Conservation (phyloP, 2,329 filamentous ascomycete species). For the Epichloe gansuensis region DNA sequence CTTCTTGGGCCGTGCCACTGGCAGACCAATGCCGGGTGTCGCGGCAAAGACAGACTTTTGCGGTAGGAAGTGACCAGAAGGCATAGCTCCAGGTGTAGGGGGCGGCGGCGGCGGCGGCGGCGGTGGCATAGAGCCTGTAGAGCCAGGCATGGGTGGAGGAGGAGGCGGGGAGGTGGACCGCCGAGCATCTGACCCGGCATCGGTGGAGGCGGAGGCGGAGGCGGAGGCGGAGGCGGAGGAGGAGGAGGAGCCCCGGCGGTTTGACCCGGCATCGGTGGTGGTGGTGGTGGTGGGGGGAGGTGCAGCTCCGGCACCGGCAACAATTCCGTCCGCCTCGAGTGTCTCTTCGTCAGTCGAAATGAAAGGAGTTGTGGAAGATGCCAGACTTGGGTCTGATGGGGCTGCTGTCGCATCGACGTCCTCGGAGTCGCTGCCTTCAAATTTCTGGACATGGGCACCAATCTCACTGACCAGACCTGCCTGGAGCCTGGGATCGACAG, state of each 20-base stretch:
- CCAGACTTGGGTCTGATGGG: constrained; percentile 62
- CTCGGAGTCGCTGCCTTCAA: constrained; percentile 63
- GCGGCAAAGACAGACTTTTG: constrained; percentile 45
- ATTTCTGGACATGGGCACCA: constrained; percentile 59
- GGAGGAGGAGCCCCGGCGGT: constrained; percentile 20
- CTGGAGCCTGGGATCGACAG: constrained; percentile 51
- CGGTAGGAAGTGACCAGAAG: constrained; percentile 63
- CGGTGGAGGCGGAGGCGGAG: constrained; percentile 33
- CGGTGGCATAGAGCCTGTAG: constrained; percentile 22
- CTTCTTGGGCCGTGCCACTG: constrained; percentile 87
- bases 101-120: constrained; percentile 47
- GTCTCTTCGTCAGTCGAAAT: constrained; percentile 50
- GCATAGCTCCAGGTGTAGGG: constrained; percentile 53
- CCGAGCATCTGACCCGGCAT: constrained; percentile 28
- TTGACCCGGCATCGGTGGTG: constrained; percentile 35
- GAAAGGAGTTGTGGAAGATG: constrained; percentile 55
- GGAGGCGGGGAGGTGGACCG: constrained; percentile 10
- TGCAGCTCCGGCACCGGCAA: constrained; percentile 20
- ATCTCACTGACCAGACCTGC: constrained; percentile 59
- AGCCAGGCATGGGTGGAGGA: constrained; percentile 29
- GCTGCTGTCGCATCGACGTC: constrained; percentile 56
- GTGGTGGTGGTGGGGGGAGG: constrained; percentile 21
- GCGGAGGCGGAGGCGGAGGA: constrained; percentile 18
- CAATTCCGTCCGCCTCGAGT: constrained; percentile 46
- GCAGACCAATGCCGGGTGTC: constrained; percentile 51